Evolutionary conservation across 2,329 filamentous ascomycete genomes (phyloP).

Genomic region (Stemphylium lycopersici): DNA sequence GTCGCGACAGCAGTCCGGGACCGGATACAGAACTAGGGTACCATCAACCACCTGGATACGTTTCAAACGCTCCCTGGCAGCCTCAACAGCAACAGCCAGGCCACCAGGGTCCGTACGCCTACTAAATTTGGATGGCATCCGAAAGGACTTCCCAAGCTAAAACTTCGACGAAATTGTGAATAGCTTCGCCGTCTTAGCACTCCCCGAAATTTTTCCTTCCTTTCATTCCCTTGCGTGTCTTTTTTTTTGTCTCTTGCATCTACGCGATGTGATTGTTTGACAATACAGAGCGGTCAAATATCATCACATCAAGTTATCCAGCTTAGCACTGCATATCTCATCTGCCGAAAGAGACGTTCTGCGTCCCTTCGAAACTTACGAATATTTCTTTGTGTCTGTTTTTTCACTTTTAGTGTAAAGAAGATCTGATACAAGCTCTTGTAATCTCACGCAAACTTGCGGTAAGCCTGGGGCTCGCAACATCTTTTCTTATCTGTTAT

Average conservation of each 20-base stretch:
- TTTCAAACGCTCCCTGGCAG: conserved; percentile 34
- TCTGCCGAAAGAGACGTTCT: background rate
- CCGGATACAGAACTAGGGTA: conserved; percentile 37
- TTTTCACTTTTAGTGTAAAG: background rate
- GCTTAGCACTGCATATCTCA: background rate
- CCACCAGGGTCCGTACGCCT: conserved; percentile 32
- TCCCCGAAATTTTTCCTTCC: conserved; percentile 11
- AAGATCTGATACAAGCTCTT: conserved; percentile 17
- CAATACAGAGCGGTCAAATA: conserved; percentile 3
- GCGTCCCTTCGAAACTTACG: background rate
- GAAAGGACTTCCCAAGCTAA: background rate
- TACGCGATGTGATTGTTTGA: background rate
- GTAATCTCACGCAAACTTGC: conserved; percentile 13
- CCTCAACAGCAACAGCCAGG: conserved; percentile 29
- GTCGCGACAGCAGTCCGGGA: conserved; percentile 35
- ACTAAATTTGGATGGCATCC: conserved; percentile 19
- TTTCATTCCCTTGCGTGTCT: background rate
- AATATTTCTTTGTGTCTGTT: conserved; percentile 3
- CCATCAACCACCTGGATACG: conserved; percentile 30
- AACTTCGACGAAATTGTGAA: background rate
- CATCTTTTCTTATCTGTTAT: conserved; percentile 10
- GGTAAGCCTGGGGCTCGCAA: conserved; percentile 13
- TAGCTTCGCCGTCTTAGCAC: background rate
- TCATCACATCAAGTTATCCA: background rate
- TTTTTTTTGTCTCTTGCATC: background rate